These are phyloP conservation scores for Chaetomiaceae sp. DNA, from an alignment of 2,329 filamentous ascomycete genomes.

Conservation along the genomic window DNA sequence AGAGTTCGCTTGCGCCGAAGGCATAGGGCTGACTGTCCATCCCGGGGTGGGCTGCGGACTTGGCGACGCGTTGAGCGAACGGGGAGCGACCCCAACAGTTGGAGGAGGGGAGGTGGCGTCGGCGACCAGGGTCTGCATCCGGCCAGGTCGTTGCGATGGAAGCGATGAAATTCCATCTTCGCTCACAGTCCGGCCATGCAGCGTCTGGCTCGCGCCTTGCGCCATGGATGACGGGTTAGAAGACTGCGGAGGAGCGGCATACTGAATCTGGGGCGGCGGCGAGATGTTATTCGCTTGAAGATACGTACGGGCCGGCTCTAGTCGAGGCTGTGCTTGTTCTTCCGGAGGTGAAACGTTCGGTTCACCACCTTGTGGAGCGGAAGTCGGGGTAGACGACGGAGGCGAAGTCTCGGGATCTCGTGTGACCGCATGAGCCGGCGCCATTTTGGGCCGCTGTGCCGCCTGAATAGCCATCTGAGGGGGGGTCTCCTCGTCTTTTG, in stretches of 20 bases:
- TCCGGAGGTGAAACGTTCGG: slow-evolving; percentile 9
- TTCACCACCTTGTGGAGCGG: slow-evolving; percentile 1
- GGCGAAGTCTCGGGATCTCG: not conserved
- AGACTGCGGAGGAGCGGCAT: slow-evolving; percentile 20
- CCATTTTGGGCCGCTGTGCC: not conserved
- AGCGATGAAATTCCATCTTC: slow-evolving; percentile 21
- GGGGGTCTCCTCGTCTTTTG: not conserved
- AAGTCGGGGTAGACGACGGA: not conserved
- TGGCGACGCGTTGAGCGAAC: slow-evolving; percentile 12
- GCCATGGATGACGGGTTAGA: slow-evolving; percentile 14
- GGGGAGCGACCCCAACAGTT: not conserved
- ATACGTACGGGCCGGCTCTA: slow-evolving; percentile 13
- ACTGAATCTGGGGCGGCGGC: slow-evolving; percentile 14
- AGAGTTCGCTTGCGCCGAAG: not conserved
- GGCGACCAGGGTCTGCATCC: not conserved
- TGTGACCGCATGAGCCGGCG: not conserved
- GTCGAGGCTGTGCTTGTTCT: slow-evolving; percentile 13
- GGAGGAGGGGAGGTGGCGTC: slow-evolving; percentile 10
- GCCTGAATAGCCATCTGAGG: not conserved
- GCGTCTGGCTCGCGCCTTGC: not conserved
- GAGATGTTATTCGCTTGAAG: slow-evolving; percentile 7
- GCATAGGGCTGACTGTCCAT: slow-evolving; percentile 17
- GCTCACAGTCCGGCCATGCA: slow-evolving; percentile 7
- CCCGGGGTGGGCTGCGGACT: slow-evolving; percentile 21
- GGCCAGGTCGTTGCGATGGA: slow-evolving; percentile 19